A percentile compares a stretch with the other conserved stretches of the same genome.
These are phyloP conservation scores for Tylopilus sp. DNA, from an alignment of 768 basidiomycete species.

Conservation along the genomic window DNA sequence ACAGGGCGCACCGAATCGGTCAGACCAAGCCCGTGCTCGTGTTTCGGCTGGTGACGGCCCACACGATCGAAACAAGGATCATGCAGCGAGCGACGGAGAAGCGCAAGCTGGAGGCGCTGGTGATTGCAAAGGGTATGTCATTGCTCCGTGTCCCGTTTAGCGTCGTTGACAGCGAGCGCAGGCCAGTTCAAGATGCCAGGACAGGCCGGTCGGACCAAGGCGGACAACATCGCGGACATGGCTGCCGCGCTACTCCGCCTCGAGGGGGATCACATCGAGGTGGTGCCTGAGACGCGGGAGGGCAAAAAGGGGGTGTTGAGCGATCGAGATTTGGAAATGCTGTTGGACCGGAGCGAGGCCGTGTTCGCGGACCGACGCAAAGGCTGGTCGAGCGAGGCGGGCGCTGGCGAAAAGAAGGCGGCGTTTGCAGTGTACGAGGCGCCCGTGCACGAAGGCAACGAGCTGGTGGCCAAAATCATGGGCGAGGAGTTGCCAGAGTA, in stretches of 20 bases:
- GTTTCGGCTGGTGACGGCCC: constrained; percentile 80
- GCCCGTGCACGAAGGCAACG: constrained; percentile 58
- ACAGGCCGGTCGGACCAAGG: constrained; percentile 48
- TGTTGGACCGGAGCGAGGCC: constrained; percentile 75
- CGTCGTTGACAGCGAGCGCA: constrained; percentile 16
- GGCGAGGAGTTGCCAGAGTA: constrained; percentile 38
- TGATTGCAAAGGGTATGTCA: constrained; percentile 80
- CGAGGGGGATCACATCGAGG: constrained; percentile 87
- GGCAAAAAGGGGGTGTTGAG: constrained; percentile 73
- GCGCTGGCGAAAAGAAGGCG: constrained; percentile 34
- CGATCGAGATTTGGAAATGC: constrained; percentile 73
- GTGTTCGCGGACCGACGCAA: constrained; percentile 68
- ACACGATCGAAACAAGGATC: constrained; percentile 91
- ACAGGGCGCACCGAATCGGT: constrained; percentile 93
- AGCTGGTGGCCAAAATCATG: constrained; percentile 67
- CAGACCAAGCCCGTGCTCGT: constrained; percentile 89
- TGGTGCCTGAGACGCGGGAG: constrained; percentile 66
- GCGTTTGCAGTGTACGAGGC: constrained; percentile 80
- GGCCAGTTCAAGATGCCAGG: constrained; percentile 84
- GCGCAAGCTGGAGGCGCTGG: constrained; percentile 87
- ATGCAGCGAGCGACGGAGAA: constrained; percentile 86
- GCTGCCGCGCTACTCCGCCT: constrained; percentile 72
- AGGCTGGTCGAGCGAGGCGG: constrained; percentile 62
- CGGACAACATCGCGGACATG: constrained; percentile 74
- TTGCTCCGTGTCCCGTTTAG: not conserved